Conservation (phyloP, 257 asterid species). For the Primulina huaijiensis region DNA sequence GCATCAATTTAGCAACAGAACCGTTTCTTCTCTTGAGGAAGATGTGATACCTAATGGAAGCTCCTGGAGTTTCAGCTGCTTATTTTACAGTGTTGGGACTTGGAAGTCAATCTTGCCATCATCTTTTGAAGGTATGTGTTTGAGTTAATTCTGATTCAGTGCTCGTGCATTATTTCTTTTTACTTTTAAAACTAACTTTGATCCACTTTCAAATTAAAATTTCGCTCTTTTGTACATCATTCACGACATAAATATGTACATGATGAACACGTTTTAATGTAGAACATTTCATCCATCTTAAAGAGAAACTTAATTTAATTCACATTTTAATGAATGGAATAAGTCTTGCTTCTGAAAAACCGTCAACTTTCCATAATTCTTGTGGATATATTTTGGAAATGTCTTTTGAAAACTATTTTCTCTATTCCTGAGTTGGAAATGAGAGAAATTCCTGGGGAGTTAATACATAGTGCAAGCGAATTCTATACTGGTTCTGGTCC, state of each 20-base stretch:
- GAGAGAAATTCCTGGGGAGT: background rate
- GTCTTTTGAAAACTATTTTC: background rate
- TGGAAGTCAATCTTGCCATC: background rate
- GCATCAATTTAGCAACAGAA: conserved; percentile 58
- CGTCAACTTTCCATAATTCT: background rate
- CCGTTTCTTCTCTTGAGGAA: conserved; percentile 80
- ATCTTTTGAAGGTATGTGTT: background rate
- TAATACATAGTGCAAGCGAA: background rate
- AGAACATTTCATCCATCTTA: background rate
- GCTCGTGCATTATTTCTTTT: background rate
- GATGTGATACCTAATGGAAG: conserved; percentile 36
- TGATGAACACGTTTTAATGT: background rate
- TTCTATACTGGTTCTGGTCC: background rate
- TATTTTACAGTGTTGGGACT: background rate
- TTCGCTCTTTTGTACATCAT: background rate
- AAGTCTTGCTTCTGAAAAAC: background rate
- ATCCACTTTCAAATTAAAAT: background rate
- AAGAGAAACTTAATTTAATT: background rate
- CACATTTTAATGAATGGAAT: background rate
- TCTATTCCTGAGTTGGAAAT: background rate
- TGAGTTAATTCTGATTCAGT: background rate
- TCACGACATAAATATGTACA: background rate
- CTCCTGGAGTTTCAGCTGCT: conserved; percentile 1
- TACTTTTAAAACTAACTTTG: background rate
- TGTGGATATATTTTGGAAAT: background rate